These are phyloP conservation scores for Fusarium sp. DNA, from an alignment of 2,329 filamentous ascomycete genomes.

Conservation along the genomic window DNA sequence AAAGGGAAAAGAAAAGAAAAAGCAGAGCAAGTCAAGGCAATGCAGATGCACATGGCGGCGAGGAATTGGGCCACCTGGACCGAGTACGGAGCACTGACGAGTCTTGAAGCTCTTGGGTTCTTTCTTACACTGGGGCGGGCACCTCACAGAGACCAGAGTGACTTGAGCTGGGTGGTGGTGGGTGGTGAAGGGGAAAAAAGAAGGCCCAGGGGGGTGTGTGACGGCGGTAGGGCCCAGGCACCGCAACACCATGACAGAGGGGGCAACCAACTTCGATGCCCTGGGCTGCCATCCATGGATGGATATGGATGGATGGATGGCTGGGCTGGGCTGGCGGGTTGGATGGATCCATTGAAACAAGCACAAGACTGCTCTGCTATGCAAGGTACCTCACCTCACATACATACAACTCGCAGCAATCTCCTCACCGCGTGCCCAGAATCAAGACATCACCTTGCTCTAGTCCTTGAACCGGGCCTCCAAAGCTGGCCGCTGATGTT, in stretches of 20 bases:
- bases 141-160: not conserved
- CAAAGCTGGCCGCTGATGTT: constrained; percentile 35
- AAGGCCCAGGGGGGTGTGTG: constrained; percentile 8
- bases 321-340: constrained; percentile 4
- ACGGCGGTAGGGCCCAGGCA: constrained; percentile 4
- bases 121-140: not conserved
- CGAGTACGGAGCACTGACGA: not conserved
- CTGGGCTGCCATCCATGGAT: constrained; percentile 9
- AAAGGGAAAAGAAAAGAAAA: constrained; percentile 10
- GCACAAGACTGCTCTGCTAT: constrained; percentile 19
- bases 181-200: constrained; percentile 4
- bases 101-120: not conserved
- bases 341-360: constrained; percentile 20
- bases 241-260: constrained; percentile 13
- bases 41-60: constrained; percentile 1
- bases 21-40: constrained; percentile 1
- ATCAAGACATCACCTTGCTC: constrained; percentile 17
- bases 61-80: constrained; percentile 10
- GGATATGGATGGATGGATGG: constrained; percentile 14
- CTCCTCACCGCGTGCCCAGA: constrained; percentile 10
- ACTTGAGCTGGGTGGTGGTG: not conserved
- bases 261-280: constrained; percentile 15
- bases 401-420: constrained; percentile 18
- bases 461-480: constrained; percentile 20
- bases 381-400: constrained; percentile 31